phyloP scores from a whole-genome alignment of 1,284 basidiomycete species.

The Cryptococcus sp. region DNA sequence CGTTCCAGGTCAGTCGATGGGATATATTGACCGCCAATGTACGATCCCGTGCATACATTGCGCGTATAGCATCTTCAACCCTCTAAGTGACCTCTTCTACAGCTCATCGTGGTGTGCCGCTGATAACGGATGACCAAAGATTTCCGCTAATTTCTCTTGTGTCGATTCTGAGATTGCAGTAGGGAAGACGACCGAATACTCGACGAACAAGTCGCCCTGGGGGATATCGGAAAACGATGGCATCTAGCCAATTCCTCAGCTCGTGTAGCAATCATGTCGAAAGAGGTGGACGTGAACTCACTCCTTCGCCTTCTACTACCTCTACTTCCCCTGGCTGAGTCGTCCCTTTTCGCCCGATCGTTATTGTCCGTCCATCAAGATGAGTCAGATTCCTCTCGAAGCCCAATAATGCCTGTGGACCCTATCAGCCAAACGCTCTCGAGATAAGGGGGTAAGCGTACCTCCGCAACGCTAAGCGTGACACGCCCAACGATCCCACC shows the following conservation, averaged over 20 bases:
- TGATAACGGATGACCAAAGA: too few species aligned
- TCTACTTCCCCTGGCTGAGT: conserved; percentile 94
- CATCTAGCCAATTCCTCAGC: conserved; percentile 57
- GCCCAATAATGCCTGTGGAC: conserved; percentile 48
- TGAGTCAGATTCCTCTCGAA: conserved; percentile 74
- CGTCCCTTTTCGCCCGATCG: conserved; percentile 69
- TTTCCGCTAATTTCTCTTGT: conserved; percentile 55
- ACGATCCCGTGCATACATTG: too few species aligned
- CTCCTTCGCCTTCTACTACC: conserved; percentile 76
- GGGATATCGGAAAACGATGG: conserved; percentile 65
- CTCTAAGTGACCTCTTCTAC: too few species aligned
- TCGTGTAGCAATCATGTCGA: not conserved
- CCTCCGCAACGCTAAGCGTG: conserved; percentile 85
- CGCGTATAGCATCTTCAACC: too few species aligned
- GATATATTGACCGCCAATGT: too few species aligned
- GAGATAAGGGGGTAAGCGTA: conserved; percentile 45
- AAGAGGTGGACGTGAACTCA: conserved; percentile 27
- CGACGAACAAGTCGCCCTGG: conserved; percentile 82
- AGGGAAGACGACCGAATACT: conserved; percentile 87
- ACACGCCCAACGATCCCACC: conserved; percentile 85
- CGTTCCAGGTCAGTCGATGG: too few species aligned
- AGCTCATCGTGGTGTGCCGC: too few species aligned
- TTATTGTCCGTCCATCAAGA: conserved; percentile 80
- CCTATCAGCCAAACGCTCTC: conserved; percentile 1
- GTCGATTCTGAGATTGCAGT: conserved; percentile 64